A percentile compares a stretch with the other conserved stretches of the same genome.
Evolutionary conservation across 306 rosid species (phyloP).

Genomic region (Luffa acutangula): DNA sequence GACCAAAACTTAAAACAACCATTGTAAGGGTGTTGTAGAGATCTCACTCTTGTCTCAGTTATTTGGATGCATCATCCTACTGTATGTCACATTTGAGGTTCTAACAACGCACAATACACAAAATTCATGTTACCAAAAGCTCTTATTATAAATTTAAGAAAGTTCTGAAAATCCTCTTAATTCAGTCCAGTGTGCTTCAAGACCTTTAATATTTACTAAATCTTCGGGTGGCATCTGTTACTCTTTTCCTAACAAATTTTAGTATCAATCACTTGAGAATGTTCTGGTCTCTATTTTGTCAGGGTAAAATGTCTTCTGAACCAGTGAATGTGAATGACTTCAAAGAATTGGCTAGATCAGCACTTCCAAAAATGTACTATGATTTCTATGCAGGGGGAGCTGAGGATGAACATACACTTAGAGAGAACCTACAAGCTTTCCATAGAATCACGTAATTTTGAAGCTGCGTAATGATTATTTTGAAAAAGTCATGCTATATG

Average conservation of each 20-base stretch:
- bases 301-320: constrained; percentile 38
- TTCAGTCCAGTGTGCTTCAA: not conserved
- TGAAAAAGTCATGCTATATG: not conserved
- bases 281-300: not conserved
- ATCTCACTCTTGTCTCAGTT: not conserved
- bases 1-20: not conserved
- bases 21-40: not conserved
- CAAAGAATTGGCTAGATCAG: constrained; percentile 45
- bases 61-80: not conserved
- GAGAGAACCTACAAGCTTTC: constrained; percentile 49
- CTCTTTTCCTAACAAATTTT: not conserved
- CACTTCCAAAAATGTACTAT: constrained; percentile 47
- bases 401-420: constrained; percentile 43
- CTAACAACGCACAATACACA: not conserved
- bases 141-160: not conserved
- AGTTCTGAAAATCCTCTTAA: not conserved
- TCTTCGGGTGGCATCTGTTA: not conserved
- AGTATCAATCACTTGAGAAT: not conserved
- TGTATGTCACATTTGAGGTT: too few relatives aligned
- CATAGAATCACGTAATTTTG: constrained; percentile 33
- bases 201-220: not conserved
- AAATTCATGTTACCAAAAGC: not conserved
- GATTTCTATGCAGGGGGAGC: constrained; percentile 59
- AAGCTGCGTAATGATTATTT: not conserved
- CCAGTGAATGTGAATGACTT: constrained; percentile 49